These are phyloP conservation scores for Trichoderma brevicompactum DNA, from an alignment of 2,329 filamentous ascomycete genomes.

Conservation along the genomic window DNA sequence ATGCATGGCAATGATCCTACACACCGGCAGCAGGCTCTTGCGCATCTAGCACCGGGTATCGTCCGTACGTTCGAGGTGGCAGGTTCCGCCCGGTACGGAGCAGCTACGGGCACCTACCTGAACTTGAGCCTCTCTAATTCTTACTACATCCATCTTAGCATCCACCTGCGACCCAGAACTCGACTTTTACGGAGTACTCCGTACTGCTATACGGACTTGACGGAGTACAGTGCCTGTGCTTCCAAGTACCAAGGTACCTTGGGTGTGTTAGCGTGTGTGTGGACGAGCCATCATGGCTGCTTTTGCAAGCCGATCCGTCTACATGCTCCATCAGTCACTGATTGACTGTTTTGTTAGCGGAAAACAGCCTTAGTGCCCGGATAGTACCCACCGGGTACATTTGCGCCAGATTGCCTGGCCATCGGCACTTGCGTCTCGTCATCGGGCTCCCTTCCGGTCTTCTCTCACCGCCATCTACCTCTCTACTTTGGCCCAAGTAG, in stretches of 20 bases:
- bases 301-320: neutral
- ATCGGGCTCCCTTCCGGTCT: conserved; percentile 16
- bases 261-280: too few species aligned
- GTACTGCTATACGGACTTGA: too few species aligned
- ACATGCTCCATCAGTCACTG: neutral
- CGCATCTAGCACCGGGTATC: neutral
- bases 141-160: too few species aligned
- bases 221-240: too few species aligned
- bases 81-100: neutral
- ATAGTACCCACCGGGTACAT: conserved; percentile 9
- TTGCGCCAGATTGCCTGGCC: conserved; percentile 18
- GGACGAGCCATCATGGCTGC: too few species aligned
- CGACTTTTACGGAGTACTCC: too few species aligned
- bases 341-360: neutral
- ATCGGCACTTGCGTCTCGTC: conserved; percentile 25
- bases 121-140: too few species aligned
- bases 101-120: too few species aligned
- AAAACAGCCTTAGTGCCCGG: conserved; percentile 11
- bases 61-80: conserved; percentile 5
- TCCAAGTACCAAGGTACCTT: too few species aligned
- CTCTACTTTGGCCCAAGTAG: neutral
- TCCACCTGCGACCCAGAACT: too few species aligned
- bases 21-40: neutral
- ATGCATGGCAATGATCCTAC: neutral
- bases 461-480: conserved; percentile 23